Evolutionary conservation across 768 basidiomycete species (phyloP).

Genomic region (Leccinum uliginosum): DNA sequence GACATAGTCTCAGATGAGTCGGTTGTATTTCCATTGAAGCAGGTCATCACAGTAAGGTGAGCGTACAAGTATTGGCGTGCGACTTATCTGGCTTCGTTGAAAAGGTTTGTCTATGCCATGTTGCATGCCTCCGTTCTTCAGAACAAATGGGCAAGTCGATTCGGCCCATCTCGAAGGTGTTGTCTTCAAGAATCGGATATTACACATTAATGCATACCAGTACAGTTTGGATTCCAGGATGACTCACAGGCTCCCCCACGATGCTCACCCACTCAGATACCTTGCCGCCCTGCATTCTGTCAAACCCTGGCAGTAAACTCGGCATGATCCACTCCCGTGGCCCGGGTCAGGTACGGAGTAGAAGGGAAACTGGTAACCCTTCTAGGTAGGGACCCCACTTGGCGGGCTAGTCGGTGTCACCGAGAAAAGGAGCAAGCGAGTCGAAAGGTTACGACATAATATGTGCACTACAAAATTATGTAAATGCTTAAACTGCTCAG

Average conservation of each 20-base stretch:
- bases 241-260: neutral
- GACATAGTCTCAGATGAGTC: neutral
- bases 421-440: neutral
- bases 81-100: neutral
- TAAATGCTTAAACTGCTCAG: too few relatives aligned
- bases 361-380: neutral
- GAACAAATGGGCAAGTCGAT: constrained; percentile 53
- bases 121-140: constrained; percentile 78
- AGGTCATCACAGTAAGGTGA: constrained; percentile 76
- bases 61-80: neutral
- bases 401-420: neutral
- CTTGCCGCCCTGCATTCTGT: neutral
- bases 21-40: constrained; percentile 77
- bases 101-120: neutral
- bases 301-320: neutral
- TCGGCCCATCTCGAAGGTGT: constrained; percentile 74
- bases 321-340: neutral
- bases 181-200: constrained; percentile 64
- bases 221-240: too few relatives aligned
- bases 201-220: too few relatives aligned
- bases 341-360: neutral
- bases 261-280: neutral
- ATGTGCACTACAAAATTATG: neutral
- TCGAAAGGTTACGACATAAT: neutral
- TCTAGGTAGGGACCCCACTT: neutral